phyloP scores from a whole-genome alignment of 345 rosid species.

The Trapa incisa region DNA sequence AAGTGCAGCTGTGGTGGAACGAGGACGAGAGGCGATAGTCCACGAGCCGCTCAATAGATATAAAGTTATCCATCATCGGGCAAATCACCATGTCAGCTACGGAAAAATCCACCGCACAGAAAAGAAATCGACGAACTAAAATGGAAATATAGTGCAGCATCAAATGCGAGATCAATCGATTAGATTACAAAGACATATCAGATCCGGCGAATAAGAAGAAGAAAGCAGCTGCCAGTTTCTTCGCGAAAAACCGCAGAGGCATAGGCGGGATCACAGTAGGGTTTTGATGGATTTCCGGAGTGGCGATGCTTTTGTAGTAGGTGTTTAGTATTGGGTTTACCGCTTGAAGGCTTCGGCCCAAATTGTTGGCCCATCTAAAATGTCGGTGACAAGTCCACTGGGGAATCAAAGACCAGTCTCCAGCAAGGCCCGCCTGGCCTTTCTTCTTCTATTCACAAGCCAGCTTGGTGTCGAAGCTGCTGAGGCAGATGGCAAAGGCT shows the following conservation, averaged over 20 bases:
- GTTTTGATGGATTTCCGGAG: not conserved
- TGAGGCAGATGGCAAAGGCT: slow-evolving; percentile 91
- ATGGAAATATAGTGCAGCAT: not conserved
- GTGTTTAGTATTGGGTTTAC: not conserved
- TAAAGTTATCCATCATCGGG: slow-evolving; percentile 11
- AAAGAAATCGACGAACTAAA: no score
- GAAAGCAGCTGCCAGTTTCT: not conserved
- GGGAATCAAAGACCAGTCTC: no score
- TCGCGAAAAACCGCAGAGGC: no score
- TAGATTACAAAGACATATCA: not conserved
- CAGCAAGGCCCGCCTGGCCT: not conserved
- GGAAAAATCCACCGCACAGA: no score
- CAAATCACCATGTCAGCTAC: not conserved
- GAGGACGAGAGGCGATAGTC: not conserved
- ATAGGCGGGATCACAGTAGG: not conserved
- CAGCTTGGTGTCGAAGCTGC: slow-evolving; percentile 98
- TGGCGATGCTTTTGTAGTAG: not conserved
- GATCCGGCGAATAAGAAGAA: not conserved
- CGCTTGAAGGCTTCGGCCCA: no score
- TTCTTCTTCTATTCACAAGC: slow-evolving; percentile 71
- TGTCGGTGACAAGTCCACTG: no score
- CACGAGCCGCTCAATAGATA: slow-evolving; percentile 8
- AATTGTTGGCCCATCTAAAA: no score
- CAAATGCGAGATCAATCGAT: not conserved
- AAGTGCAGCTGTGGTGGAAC: not conserved